These are phyloP conservation scores for Russula ochroleuca DNA, from an alignment of 768 basidiomycete species.

Conservation along the genomic window DNA sequence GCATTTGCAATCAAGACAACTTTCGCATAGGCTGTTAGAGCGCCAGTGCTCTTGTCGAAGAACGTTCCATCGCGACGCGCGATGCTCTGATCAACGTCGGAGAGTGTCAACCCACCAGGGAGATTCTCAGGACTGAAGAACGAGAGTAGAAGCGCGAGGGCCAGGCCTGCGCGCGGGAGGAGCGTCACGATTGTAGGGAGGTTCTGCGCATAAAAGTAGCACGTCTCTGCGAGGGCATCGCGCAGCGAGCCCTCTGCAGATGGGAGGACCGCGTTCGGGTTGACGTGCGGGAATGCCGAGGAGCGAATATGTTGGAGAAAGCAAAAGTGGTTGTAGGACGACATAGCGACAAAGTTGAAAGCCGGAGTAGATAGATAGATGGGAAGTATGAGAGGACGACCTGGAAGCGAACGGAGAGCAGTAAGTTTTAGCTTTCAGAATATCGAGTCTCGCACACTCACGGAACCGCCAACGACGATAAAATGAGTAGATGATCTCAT, in stretches of 20 bases:
- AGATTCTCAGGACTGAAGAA: conserved; percentile 47
- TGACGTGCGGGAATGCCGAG: conserved; percentile 56
- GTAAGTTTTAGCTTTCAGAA: conserved; percentile 2
- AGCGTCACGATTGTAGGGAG: conserved; percentile 76
- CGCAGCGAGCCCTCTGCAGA: conserved; percentile 33
- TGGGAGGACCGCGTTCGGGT: conserved; percentile 36
- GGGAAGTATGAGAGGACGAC: conserved; percentile 77
- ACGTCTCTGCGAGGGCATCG: conserved; percentile 75
- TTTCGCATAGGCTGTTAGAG: conserved; percentile 70
- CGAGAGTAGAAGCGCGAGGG: conserved; percentile 63
- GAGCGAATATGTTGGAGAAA: conserved; percentile 77
- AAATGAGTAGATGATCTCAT: conserved; percentile 75
- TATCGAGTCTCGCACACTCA: conserved; percentile 42
- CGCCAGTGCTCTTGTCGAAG: conserved; percentile 60
- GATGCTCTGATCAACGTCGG: conserved; percentile 42
- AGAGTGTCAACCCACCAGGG: conserved; percentile 44
- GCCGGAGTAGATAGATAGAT: conserved; percentile 80
- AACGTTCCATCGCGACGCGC: conserved; percentile 64
- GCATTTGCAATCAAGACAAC: conserved; percentile 77
- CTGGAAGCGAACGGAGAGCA: conserved; percentile 44
- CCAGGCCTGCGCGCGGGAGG: conserved; percentile 76
- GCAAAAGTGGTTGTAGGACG: conserved; percentile 78
- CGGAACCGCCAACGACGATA: conserved; percentile 72
- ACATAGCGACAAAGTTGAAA: conserved; percentile 68
- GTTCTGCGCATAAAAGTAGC: conserved; percentile 81